A percentile compares a stretch with the other conserved stretches of the same genome.
Conservation (phyloP, 2,329 filamentous ascomycete species). For the Pezicula carpinea region DNA sequence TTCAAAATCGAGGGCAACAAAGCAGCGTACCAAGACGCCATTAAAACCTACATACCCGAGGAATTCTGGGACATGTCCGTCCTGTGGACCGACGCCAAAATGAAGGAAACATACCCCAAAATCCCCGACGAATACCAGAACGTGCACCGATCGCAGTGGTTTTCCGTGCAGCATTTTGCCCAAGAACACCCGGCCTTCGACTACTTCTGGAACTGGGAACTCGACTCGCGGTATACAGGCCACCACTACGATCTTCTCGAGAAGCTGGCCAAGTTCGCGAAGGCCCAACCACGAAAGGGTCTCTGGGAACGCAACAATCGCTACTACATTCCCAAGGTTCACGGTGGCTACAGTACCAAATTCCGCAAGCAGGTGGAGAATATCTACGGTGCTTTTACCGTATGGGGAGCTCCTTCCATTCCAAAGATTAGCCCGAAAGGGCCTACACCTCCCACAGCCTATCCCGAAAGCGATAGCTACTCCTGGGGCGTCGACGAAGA, state of each 20-base stretch:
- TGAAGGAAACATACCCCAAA: conserved; percentile 70
- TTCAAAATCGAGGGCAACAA: conserved; percentile 79
- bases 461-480: conserved; percentile 58
- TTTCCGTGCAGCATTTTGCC: conserved; percentile 61
- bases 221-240: conserved; percentile 62
- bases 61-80: conserved; percentile 80
- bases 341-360: conserved; percentile 60
- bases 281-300: conserved; percentile 62
- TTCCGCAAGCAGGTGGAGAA: conserved; percentile 59
- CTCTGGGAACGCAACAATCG: conserved; percentile 74
- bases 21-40: conserved; percentile 63
- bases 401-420: conserved; percentile 61
- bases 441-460: conserved; percentile 55
- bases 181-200: conserved; percentile 59
- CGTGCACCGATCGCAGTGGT: conserved; percentile 61
- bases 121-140: conserved; percentile 56
- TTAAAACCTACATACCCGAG: conserved; percentile 60
- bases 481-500: conserved; percentile 67
- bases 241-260: conserved; percentile 71
- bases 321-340: conserved; percentile 69
- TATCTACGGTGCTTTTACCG: conserved; percentile 43
- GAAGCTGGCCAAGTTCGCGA: conserved; percentile 61
- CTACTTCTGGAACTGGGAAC: conserved; percentile 68
- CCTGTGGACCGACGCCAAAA: conserved; percentile 80
- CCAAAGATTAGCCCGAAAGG: conserved; percentile 39